Evolutionary conservation across 2,329 filamentous ascomycete genomes (phyloP).

Genomic region (Aureobasidium leucospermi): DNA sequence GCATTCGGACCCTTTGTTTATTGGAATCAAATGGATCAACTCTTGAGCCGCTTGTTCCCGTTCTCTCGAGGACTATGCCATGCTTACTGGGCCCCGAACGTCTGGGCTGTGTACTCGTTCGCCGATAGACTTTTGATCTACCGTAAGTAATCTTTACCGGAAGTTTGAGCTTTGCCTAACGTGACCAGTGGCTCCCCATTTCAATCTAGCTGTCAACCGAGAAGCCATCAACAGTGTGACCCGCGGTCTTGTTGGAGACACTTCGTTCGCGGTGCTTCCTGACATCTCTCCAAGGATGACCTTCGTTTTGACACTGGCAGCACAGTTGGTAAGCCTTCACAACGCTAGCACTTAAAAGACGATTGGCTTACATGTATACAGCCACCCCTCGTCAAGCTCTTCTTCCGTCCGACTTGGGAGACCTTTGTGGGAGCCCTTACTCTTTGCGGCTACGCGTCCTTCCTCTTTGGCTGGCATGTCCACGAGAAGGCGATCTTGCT

Average conservation of each 20-base stretch:
- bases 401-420: slow-evolving; percentile 71
- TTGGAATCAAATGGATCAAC: slow-evolving; percentile 75
- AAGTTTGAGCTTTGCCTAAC: background rate
- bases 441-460: slow-evolving; percentile 90
- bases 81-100: slow-evolving; percentile 96
- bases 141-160: slow-evolving; percentile 44
- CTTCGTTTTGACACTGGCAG: slow-evolving; percentile 73
- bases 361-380: slow-evolving; percentile 23
- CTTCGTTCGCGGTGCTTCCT: slow-evolving; percentile 85
- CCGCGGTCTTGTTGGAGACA: slow-evolving; percentile 85
- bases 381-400: slow-evolving; percentile 74
- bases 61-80: slow-evolving; percentile 92
- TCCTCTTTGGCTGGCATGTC: slow-evolving; percentile 97
- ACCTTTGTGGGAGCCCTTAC: slow-evolving; percentile 84
- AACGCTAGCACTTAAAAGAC: background rate
- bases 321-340: slow-evolving; percentile 55
- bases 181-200: slow-evolving; percentile 63
- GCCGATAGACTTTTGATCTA: slow-evolving; percentile 74
- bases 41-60: slow-evolving; percentile 79
- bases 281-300: slow-evolving; percentile 74
- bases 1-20: slow-evolving; percentile 85
- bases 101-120: slow-evolving; percentile 97
- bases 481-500: slow-evolving; percentile 95
- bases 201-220: slow-evolving; percentile 65
- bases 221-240: slow-evolving; percentile 83